Evolutionary conservation across 345 rosid species (phyloP), one percentile per base, ranked within the genome.

Genomic region (Pistacia vera): DNA sequence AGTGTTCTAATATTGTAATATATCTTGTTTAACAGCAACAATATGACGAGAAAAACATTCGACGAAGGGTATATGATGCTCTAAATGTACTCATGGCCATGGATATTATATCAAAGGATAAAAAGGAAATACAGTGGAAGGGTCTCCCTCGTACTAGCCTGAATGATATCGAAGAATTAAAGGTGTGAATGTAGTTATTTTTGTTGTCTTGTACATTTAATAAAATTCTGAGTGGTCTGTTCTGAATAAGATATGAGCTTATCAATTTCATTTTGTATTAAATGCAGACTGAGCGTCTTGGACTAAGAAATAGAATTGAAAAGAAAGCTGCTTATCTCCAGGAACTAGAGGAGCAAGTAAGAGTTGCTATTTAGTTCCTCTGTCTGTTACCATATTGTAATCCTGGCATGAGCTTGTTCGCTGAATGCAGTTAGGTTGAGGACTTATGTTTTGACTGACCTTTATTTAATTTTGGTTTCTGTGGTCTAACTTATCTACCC

Each of bases 61-160:
- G 99, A 72, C 78, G 99, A 78, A 89, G 99, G 88, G 99, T 97
- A 58, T 97, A 97, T 81, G 99, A 97, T 87, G 99, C 99, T 36
- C 83, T 97, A 66, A 97, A 97, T 82, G 99, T 97, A 46, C 97
- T 97, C 70, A 97, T 94, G 99, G 99, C 99, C 12, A 90, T 97
- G 92, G 98, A 97, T 86, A 97, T 97, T 61, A 90, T 97, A 79
- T 92, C 99, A 8, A 97, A 97, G 80, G 97, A 94, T 87, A 94
- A 97, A 80, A 97, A 97, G 52, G 98, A 94, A 79, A 97, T 97
- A 79, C 98, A 90, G 51, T 97, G 99, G 99, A 92, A 87, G 85
- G 99, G 99, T 83, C 94, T 97, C 77, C 99, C 98, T 74, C 93
- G 93, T 35, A 90, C 98, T 51, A 97, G 97, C 80, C 85, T 92